Conservation (phyloP, 805 yeast genomes). For the Saccharomycopsis vini region DNA sequence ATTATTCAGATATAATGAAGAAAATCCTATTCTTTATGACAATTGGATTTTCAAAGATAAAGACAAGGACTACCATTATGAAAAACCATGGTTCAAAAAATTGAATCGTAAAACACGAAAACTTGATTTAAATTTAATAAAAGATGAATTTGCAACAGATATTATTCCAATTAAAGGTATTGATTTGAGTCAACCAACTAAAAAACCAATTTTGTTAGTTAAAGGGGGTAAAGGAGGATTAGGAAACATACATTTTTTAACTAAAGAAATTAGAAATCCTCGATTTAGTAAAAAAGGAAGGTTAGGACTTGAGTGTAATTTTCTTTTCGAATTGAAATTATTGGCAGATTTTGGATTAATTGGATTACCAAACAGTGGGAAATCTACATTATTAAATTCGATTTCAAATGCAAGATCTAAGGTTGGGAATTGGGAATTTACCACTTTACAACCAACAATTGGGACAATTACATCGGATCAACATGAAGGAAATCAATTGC, state of each 20-base stretch:
- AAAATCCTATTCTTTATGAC: slow-evolving; percentile 44
- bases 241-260: slow-evolving; percentile 92
- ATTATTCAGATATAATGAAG: slow-evolving; percentile 47
- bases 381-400: slow-evolving; percentile 78
- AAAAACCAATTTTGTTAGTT: slow-evolving; percentile 58
- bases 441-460: slow-evolving; percentile 84
- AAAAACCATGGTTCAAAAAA: slow-evolving; percentile 55
- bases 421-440: slow-evolving; percentile 95
- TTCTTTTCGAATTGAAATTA: slow-evolving; percentile 75
- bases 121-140: slow-evolving; percentile 50
- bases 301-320: slow-evolving; percentile 50
- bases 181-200: slow-evolving; percentile 55
- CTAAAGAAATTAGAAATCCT: slow-evolving; percentile 79
- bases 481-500: slow-evolving; percentile 27
- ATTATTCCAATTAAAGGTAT: slow-evolving; percentile 74
- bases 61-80: slow-evolving; percentile 59
- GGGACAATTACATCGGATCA: slow-evolving; percentile 77
- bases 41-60: slow-evolving; percentile 88
- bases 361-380: slow-evolving; percentile 96
- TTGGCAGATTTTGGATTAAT: slow-evolving; percentile 91
- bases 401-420: slow-evolving; percentile 84
- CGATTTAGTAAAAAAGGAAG: slow-evolving; percentile 81
- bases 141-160: slow-evolving; percentile 55
- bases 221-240: slow-evolving; percentile 91
- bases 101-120: slow-evolving; percentile 55